These are phyloP conservation scores for Cyclocybe cylindracea DNA, from an alignment of 768 basidiomycete species.

Conservation along the genomic window DNA sequence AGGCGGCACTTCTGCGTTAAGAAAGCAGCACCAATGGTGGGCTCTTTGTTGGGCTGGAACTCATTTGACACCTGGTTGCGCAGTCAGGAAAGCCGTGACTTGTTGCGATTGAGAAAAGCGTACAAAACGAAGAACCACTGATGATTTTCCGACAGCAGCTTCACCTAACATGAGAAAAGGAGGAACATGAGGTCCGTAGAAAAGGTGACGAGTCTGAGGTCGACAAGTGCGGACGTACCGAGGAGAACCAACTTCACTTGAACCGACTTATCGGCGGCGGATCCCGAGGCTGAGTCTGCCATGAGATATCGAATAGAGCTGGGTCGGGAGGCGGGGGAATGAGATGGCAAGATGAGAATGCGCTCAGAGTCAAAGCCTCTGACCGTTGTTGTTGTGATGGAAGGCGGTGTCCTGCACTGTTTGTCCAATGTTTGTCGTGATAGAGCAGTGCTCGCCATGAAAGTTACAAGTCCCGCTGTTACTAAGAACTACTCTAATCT, in stretches of 20 bases:
- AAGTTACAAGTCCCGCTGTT: neutral
- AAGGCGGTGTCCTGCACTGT: slow-evolving; percentile 22
- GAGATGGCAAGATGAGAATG: slow-evolving; percentile 2
- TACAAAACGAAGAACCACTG: slow-evolving; percentile 97
- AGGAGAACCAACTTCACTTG: slow-evolving; percentile 98
- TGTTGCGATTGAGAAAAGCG: slow-evolving; percentile 22
- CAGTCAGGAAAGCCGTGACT: too few species aligned
- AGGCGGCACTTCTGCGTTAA: slow-evolving; percentile 93
- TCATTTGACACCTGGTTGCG: slow-evolving; percentile 82
- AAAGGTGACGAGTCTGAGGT: slow-evolving; percentile 1
- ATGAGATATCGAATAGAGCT: slow-evolving; percentile 35
- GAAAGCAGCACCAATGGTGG: slow-evolving; percentile 97
- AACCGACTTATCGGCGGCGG: slow-evolving; percentile 78
- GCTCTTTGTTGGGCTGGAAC: slow-evolving; percentile 98
- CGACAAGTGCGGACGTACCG: slow-evolving; percentile 45
- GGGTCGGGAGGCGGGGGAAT: neutral
- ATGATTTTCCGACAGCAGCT: slow-evolving; percentile 98
- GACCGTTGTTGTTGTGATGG: slow-evolving; percentile 9
- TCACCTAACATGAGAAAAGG: slow-evolving; percentile 61
- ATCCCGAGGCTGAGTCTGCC: slow-evolving; percentile 75
- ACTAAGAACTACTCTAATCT: neutral
- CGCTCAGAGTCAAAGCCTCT: slow-evolving; percentile 1
- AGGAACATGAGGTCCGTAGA: slow-evolving; percentile 2
- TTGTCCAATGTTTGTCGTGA: slow-evolving; percentile 19
- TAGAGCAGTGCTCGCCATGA: neutral